phyloP scores from a whole-genome alignment of 2,329 filamentous ascomycete genomes.

The Monilinia polystroma region DNA sequence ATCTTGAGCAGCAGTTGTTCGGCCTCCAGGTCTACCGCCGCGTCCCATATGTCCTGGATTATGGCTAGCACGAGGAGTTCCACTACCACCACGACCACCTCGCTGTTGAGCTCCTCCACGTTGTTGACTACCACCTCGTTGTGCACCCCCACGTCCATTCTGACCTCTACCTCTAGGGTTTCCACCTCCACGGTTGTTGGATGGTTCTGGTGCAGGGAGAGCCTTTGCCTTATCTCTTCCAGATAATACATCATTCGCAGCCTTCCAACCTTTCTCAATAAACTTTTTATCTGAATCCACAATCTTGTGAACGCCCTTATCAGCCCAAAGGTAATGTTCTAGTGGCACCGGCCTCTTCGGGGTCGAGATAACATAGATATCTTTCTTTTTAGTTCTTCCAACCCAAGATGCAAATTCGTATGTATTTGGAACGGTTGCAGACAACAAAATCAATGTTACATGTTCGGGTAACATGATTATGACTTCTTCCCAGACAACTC shows the following conservation, averaged over 20 bases:
- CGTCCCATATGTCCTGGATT: slow-evolving; percentile 83
- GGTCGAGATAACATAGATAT: slow-evolving; percentile 98
- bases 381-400: slow-evolving; percentile 94
- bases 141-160: slow-evolving; percentile 52
- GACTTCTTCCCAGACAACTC: slow-evolving; percentile 98
- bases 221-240: slow-evolving; percentile 75
- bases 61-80: slow-evolving; percentile 51
- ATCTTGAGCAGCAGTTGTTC: slow-evolving; percentile 88
- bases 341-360: slow-evolving; percentile 91
- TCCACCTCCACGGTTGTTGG: slow-evolving; percentile 48
- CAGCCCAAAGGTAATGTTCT: slow-evolving; percentile 95
- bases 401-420: slow-evolving; percentile 99
- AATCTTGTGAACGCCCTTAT: slow-evolving; percentile 90
- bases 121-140: slow-evolving; percentile 48
- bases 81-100: slow-evolving; percentile 50
- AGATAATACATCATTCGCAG: slow-evolving; percentile 78
- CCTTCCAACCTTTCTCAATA: slow-evolving; percentile 90
- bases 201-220: slow-evolving; percentile 40
- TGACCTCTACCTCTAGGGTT: slow-evolving; percentile 54
- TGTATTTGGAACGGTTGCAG: slow-evolving; percentile 95
- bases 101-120: slow-evolving; percentile 51
- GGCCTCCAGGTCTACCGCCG: slow-evolving; percentile 78
- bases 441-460: slow-evolving; percentile 90
- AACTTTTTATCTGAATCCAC: slow-evolving; percentile 92
- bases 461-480: slow-evolving; percentile 99